Conservation (phyloP, 1,139 yeast species). For the Taiozyma sp. region DNA sequence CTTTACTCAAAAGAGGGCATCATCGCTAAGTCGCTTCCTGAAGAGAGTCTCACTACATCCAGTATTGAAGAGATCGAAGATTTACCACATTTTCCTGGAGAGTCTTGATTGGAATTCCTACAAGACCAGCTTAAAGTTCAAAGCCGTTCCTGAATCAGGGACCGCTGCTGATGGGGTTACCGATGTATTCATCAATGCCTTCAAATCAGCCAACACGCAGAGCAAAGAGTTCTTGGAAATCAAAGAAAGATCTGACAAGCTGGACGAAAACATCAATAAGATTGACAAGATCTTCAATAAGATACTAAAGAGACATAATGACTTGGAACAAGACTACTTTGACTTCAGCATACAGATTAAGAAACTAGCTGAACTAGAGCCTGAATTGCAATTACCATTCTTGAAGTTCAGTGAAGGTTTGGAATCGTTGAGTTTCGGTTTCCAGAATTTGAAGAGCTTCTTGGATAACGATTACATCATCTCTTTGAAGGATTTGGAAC, state of each 20-base stretch:
- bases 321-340: slow-evolving; percentile 66
- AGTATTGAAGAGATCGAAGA: slow-evolving; percentile 60
- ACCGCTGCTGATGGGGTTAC: slow-evolving; percentile 40
- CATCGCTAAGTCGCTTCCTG: slow-evolving; percentile 74
- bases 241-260: slow-evolving; percentile 73
- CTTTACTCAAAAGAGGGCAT: slow-evolving; percentile 81
- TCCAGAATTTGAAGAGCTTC: slow-evolving; percentile 49
- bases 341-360: slow-evolving; percentile 68
- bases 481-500: slow-evolving; percentile 81
- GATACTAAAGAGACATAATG: slow-evolving; percentile 68
- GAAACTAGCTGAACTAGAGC: slow-evolving; percentile 55
- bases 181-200: slow-evolving; percentile 89
- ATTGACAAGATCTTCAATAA: slow-evolving; percentile 76
- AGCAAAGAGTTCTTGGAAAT: slow-evolving; percentile 81
- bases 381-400: slow-evolving; percentile 45
- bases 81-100: slow-evolving; percentile 73
- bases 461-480: slow-evolving; percentile 81
- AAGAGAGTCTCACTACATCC: slow-evolving; percentile 74
- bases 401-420: slow-evolving; percentile 50
- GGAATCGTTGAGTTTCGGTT: slow-evolving; percentile 40
- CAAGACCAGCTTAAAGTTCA: slow-evolving; percentile 54
- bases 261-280: slow-evolving; percentile 76
- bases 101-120: slow-evolving; percentile 83
- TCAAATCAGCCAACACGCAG: slow-evolving; percentile 73
- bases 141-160: slow-evolving; percentile 18